Percentiles rank a stretch among this genome's conserved stretches.
phyloP scores from a whole-genome alignment of 2,329 filamentous ascomycete species.

The Talaromyces sp. region DNA sequence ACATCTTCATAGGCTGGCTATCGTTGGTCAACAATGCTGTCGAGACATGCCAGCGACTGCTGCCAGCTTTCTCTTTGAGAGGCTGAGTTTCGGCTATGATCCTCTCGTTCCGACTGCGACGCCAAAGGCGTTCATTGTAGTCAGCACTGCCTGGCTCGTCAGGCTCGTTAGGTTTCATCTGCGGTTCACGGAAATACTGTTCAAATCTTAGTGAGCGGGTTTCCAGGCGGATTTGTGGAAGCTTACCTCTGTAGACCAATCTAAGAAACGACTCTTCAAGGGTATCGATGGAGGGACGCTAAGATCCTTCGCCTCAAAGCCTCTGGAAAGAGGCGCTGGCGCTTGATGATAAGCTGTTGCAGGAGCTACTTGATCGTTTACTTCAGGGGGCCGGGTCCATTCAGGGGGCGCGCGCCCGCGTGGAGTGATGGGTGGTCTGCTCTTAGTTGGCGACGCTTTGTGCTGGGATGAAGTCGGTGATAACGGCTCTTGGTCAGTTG shows the following conservation, averaged over 20 bases:
- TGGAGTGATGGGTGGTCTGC: slow-evolving; percentile 40
- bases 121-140: slow-evolving; percentile 93
- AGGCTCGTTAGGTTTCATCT: slow-evolving; percentile 94
- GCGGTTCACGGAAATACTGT: slow-evolving; percentile 90
- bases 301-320: slow-evolving; percentile 63
- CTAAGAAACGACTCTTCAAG: slow-evolving; percentile 76
- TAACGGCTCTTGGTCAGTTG: slow-evolving; percentile 30
- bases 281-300: slow-evolving; percentile 64
- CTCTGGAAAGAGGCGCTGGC: slow-evolving; percentile 73
- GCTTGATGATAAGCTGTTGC: slow-evolving; percentile 72
- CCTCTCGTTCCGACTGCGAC: slow-evolving; percentile 84
- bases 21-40: slow-evolving; percentile 82
- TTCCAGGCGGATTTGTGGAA: slow-evolving; percentile 20
- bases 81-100: slow-evolving; percentile 92
- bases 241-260: slow-evolving; percentile 83
- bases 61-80: slow-evolving; percentile 82
- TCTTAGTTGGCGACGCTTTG: slow-evolving; percentile 31
- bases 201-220: slow-evolving; percentile 12
- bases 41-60: slow-evolving; percentile 80
- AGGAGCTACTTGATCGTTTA: slow-evolving; percentile 65
- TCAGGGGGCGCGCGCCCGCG: slow-evolving; percentile 55
- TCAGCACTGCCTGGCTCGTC: slow-evolving; percentile 95
- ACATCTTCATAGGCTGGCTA: slow-evolving; percentile 86
- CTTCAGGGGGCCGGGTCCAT: slow-evolving; percentile 67
- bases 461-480: slow-evolving; percentile 21